These are phyloP conservation scores for Yarrowia porcina DNA, from an alignment of 805 yeast species.

Conservation along the genomic window DNA sequence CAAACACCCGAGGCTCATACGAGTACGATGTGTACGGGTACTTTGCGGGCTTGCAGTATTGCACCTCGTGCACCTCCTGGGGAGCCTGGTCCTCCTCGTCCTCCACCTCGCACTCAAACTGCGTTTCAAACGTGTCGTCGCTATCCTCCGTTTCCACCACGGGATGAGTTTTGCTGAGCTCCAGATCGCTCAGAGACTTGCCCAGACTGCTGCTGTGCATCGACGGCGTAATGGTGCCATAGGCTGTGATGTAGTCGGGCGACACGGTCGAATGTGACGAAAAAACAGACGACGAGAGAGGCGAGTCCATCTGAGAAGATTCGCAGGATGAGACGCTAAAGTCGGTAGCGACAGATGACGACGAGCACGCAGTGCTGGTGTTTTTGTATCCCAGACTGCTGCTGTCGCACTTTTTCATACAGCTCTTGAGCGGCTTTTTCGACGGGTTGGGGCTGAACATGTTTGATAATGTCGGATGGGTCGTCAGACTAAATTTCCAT, in stretches of 20 bases:
- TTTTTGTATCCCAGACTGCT: slow-evolving; percentile 1
- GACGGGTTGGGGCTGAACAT: slow-evolving; percentile 20
- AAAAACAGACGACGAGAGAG: not conserved
- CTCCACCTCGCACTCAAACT: slow-evolving; percentile 11
- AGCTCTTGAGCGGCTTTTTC: slow-evolving; percentile 24
- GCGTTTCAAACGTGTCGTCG: slow-evolving; percentile 16
- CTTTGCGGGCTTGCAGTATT: no score
- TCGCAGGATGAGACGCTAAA: slow-evolving; percentile 1
- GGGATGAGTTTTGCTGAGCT: not conserved
- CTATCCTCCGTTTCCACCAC: not conserved
- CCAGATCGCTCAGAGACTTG: slow-evolving; percentile 8
- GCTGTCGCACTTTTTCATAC: slow-evolving; percentile 14
- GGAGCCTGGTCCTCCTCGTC: not conserved
- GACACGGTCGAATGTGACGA: slow-evolving; percentile 7
- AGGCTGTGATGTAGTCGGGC: slow-evolving; percentile 12
- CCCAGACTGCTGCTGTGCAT: not conserved
- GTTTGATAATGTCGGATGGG: not conserved
- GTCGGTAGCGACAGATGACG: not conserved
- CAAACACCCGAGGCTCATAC: slow-evolving; percentile 6
- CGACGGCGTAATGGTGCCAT: not conserved
- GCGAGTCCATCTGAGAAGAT: slow-evolving; percentile 1
- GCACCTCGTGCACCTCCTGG: not conserved
- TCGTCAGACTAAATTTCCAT: not conserved
- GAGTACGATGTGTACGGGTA: slow-evolving; percentile 4
- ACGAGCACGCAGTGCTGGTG: not conserved